These are phyloP conservation scores for Stemphylium vesicarium DNA, from an alignment of 2,329 filamentous ascomycete species.

Conservation along the genomic window DNA sequence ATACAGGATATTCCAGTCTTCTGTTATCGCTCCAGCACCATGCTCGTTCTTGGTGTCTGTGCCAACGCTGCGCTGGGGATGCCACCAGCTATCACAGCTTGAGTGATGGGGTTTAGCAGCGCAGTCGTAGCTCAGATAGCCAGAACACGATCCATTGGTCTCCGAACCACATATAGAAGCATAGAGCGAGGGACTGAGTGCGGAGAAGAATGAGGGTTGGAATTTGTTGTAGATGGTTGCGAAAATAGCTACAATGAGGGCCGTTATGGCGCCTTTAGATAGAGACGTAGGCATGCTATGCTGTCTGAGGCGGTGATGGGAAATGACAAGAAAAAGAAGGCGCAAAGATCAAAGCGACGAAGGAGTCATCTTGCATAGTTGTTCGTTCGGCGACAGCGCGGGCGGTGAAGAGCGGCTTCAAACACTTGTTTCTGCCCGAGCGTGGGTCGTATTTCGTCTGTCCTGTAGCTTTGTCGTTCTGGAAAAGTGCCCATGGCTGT, in stretches of 20 bases:
- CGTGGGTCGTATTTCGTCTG: constrained; percentile 3
- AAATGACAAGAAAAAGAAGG: not conserved
- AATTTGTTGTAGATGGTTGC: not conserved
- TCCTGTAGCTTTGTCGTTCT: not conserved
- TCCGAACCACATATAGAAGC: constrained; percentile 1
- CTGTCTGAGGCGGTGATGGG: not conserved
- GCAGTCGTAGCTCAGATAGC: constrained; percentile 34
- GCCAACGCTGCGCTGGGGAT: constrained; percentile 33
- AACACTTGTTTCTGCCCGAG: constrained; percentile 7
- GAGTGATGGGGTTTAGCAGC: constrained; percentile 40
- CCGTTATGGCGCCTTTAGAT: not conserved
- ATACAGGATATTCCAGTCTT: constrained; percentile 58
- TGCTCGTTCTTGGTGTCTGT: constrained; percentile 12
- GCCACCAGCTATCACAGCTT: constrained; percentile 46
- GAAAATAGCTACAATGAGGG: constrained; percentile 9
- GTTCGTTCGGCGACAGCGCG: constrained; percentile 2
- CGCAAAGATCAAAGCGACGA: not conserved
- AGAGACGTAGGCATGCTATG: constrained; percentile 3
- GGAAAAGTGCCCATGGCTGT: too few relatives aligned
- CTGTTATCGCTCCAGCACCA: constrained; percentile 35
- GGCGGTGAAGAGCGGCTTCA: constrained; percentile 8
- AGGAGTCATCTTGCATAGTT: constrained; percentile 3
- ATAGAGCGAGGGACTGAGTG: constrained; percentile 5
- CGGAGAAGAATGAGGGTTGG: not conserved
- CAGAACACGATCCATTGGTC: constrained; percentile 13